Percentiles rank a stretch among this genome's conserved stretches.
Conservation (phyloP, 1,139 yeast genomes). For the Magnusiomyces sp. region DNA sequence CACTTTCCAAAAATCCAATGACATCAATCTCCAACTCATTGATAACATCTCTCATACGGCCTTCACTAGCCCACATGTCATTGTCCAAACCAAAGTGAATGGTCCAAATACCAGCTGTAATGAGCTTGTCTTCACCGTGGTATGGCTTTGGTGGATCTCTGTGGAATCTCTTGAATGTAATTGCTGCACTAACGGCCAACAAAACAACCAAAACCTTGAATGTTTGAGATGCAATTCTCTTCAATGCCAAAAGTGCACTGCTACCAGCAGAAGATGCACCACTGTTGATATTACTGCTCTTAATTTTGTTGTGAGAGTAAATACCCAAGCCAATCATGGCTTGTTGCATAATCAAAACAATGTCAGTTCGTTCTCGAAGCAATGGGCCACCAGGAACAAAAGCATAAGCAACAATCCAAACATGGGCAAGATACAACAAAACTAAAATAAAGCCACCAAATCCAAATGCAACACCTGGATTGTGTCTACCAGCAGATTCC, state of each 20-base stretch:
- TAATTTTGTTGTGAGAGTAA: conserved; percentile 21
- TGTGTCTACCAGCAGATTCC: conserved; percentile 47
- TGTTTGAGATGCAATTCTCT: conserved; percentile 24
- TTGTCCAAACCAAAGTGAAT: conserved; percentile 94
- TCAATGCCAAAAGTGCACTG: conserved; percentile 19
- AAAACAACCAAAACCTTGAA: conserved; percentile 23
- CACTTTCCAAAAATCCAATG: conserved; percentile 83
- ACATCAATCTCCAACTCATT: conserved; percentile 83
- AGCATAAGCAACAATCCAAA: conserved; percentile 97
- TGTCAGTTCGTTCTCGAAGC: conserved; percentile 79
- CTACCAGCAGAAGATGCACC: conserved; percentile 17
- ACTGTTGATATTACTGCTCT: conserved; percentile 17
- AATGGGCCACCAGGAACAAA: conserved; percentile 92
- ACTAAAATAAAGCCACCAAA: conserved; percentile 46
- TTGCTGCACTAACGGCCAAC: conserved; percentile 31
- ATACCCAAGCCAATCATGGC: conserved; percentile 35
- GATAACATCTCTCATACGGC: conserved; percentile 76
- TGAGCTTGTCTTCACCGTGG: conserved; percentile 63
- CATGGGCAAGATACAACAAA: conserved; percentile 65
- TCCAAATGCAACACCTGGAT: conserved; percentile 51
- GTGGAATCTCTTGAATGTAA: conserved; percentile 54
- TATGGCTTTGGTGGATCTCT: conserved; percentile 56
- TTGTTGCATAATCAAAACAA: conserved; percentile 52
- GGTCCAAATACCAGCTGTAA: conserved; percentile 97
- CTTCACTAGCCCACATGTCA: conserved; percentile 97